Evolutionary conservation across 805 yeast species (phyloP), one percentile per base, ranked within the genome.

Genomic region (Ogataea pilisensis): DNA sequence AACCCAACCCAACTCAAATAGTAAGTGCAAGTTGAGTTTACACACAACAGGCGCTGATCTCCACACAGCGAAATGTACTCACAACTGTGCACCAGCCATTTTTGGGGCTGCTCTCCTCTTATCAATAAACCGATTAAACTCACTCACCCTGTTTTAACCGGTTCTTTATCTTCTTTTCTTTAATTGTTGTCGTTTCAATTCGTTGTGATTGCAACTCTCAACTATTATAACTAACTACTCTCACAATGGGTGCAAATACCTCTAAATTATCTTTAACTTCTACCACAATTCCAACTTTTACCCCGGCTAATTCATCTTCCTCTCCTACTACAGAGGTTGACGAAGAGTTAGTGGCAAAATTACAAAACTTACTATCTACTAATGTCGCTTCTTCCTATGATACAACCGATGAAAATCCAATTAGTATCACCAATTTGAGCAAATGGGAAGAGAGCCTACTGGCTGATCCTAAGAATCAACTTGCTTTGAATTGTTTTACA

Each of bases 401-500:
- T 9, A n/a, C n/a, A n/a, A n/a, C n/a, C n/a, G 37, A 11, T 12
- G 39, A 21, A 12, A 44, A 53, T 33, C 71, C 76, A 13, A 56
- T 71, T 30, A 45, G 59, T 12, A 46, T 55, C 5, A 45, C 51
- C 12, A 52, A 63, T 29, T 63, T 76, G 31, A 44, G 49, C 11
- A 44, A 54, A 3, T 78, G 83, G 83, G 73, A 75, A 48, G 41
- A 58, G 1, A 65, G 64, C 1, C 61, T 78, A 37, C 48, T 65
- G 7, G 44, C 70, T 3, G 73, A 72, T 48, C 69, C 73, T 5
- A 76, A 76, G 53, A 77, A 77, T 54, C 55, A 58, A 42, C 61
- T 78, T 41, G 78, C 79, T 6, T 71, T 77, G 47, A 73, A 72
- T 47, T 80, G 81, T 2, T 64, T 78, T 51, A 69, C 78, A 3